phyloP scores from a whole-genome alignment of 352 stramenopile genomes.

The Vaucheria bursata region DNA sequence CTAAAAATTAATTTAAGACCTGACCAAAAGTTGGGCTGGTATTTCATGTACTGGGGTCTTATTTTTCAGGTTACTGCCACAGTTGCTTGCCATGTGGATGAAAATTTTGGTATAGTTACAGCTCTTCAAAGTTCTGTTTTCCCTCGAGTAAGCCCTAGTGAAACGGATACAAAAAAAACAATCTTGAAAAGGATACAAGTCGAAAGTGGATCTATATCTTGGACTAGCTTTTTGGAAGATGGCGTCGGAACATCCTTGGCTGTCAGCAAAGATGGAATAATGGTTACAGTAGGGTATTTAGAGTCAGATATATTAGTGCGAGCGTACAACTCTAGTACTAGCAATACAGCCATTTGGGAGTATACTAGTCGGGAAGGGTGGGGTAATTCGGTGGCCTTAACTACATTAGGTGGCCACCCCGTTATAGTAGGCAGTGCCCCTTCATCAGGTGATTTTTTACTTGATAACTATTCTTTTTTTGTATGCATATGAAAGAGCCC shows the following conservation, averaged over 20 bases:
- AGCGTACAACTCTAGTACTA: background rate
- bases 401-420: background rate
- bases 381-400: background rate
- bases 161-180: background rate
- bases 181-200: background rate
- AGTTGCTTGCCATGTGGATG: background rate
- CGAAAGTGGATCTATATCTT: background rate
- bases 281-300: background rate
- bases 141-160: background rate
- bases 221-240: background rate
- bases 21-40: no score
- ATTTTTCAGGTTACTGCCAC: background rate
- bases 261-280: background rate
- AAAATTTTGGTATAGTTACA: background rate
- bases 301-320: background rate
- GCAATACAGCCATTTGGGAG: no score
- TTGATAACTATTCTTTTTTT: no score
- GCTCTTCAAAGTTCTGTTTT: background rate
- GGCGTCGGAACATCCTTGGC: background rate
- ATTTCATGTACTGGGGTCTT: no score
- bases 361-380: background rate
- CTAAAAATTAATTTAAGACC: no score
- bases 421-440: background rate
- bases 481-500: no score
- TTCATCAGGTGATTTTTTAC: background rate